Evolutionary conservation across 345 rosid species (phyloP).

Genomic region (Eucalyptus curtisii): DNA sequence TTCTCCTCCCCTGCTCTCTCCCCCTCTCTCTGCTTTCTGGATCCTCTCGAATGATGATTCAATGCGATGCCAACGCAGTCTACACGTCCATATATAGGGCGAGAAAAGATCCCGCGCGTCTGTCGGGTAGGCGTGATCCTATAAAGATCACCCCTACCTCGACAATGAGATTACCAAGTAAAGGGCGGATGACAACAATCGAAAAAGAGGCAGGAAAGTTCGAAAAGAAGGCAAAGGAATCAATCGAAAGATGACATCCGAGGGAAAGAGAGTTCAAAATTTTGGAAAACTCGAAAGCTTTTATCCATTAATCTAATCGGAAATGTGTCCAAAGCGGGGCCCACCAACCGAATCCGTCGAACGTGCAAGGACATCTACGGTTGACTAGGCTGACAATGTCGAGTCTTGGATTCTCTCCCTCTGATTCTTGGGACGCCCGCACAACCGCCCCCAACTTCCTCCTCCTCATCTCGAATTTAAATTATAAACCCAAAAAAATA

Average conservation of each 20-base stretch:
- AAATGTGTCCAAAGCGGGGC: neutral
- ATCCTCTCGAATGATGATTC: neutral
- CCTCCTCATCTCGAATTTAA: neutral
- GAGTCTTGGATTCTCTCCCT: neutral
- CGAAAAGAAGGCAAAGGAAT: neutral
- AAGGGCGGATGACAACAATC: no score
- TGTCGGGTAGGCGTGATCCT: neutral
- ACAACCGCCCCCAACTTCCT: neutral
- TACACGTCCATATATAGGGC: neutral
- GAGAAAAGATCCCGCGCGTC: neutral
- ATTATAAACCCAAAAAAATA: neutral
- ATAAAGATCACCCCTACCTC: neutral
- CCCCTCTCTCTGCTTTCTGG: neutral
- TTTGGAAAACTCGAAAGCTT: neutral
- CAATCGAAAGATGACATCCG: neutral
- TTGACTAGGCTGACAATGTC: neutral
- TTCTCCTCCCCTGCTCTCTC: neutral
- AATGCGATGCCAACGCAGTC: neutral
- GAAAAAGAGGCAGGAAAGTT: neutral
- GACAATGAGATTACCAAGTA: neutral
- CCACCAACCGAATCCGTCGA: neutral
- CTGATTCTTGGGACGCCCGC: neutral
- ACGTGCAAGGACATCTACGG: no score
- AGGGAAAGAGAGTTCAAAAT: neutral
- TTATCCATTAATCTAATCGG: no score